Evolutionary conservation across 2,329 filamentous ascomycete species (phyloP), one percentile per base, ranked within the genome.

Genomic region (Colletotrichum scovillei): DNA sequence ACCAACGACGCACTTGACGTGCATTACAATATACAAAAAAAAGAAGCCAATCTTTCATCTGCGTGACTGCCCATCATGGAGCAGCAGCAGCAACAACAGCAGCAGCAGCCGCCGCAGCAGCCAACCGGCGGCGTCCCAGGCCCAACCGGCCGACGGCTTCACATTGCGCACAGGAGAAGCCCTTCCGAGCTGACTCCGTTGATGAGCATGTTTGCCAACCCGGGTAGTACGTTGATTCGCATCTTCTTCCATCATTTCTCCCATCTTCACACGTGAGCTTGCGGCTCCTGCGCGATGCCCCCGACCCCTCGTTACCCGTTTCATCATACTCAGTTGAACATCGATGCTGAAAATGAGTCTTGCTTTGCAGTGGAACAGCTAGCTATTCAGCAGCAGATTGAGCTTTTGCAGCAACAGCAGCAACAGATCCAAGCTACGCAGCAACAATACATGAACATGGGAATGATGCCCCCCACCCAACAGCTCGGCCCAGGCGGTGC

Each of bases 401-500:
- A 98, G 86, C 90, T 97, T 81, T 89, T 98, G 80, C 96, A 98
- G 87, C 95, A 98, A 83, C 97, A 98, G 84, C 97, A 98, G 83
- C 95, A 98, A 84, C 95, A 98, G 83, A 97, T 98, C 81, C 94
- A 97, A 85, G 95, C 95, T 78, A 97, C 95, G 76, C 95, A 98
- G 81, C 95, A 98, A 85, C 96, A 98, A 86, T 98, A 98, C 87
- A 93, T 98, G 80, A 98, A 97, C 84, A 95, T 98, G 94, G 95
- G 95, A 83, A 95, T 98, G 90, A 92, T 98, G 79, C 93, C 93
- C 78, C 93, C 94, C 66, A 93, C 94, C 79, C 96, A 98, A 85
- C 78, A 82, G 76, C 88, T 98, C 73, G 91, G 91, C 77, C 90
- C 91, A 75, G 92, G 91, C 77, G 89, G 89, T 79, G 88, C 88